These are phyloP conservation scores for Stephania japonica DNA, from an alignment of 164 flowering plant genomes.

Conservation along the genomic window DNA sequence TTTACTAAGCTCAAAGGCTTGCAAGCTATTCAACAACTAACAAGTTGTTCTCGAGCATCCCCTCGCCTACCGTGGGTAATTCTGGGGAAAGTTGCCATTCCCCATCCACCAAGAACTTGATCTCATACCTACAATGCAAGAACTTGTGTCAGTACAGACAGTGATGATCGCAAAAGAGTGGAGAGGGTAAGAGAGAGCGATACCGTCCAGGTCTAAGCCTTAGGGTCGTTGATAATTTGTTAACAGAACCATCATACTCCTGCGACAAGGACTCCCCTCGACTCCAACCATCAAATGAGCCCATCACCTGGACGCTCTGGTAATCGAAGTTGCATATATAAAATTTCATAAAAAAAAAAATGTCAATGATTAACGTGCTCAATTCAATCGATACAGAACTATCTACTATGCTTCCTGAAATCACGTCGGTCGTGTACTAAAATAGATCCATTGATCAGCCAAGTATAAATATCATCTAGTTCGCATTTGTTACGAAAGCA, in stretches of 20 bases:
- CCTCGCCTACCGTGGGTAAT: slow-evolving; percentile 72
- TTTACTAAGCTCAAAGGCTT: neutral
- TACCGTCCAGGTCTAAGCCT: slow-evolving; percentile 94
- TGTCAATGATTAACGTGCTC: neutral
- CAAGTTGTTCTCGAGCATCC: slow-evolving; percentile 63
- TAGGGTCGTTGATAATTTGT: slow-evolving; percentile 63
- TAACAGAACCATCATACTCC: slow-evolving; percentile 63
- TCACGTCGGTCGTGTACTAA: no score
- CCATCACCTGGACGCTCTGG: slow-evolving; percentile 93
- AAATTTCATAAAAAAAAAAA: neutral
- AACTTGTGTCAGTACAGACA: neutral
- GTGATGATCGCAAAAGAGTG: neutral
- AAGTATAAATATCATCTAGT: neutral
- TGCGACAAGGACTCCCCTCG: slow-evolving; percentile 84
- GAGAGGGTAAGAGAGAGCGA: neutral
- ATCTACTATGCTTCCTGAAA: no score
- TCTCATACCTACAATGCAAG: slow-evolving; percentile 53
- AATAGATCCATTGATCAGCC: no score
- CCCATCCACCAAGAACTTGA: slow-evolving; percentile 92
- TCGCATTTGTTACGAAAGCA: neutral
- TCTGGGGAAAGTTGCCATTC: slow-evolving; percentile 89
- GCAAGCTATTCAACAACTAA: slow-evolving; percentile 54
- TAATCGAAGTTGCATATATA: neutral
- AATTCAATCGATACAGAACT: neutral
- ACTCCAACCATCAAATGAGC: slow-evolving; percentile 92